phyloP scores from a whole-genome alignment of 1,139 yeast genomes.

The Kurtzmaniella quercitrusa region DNA sequence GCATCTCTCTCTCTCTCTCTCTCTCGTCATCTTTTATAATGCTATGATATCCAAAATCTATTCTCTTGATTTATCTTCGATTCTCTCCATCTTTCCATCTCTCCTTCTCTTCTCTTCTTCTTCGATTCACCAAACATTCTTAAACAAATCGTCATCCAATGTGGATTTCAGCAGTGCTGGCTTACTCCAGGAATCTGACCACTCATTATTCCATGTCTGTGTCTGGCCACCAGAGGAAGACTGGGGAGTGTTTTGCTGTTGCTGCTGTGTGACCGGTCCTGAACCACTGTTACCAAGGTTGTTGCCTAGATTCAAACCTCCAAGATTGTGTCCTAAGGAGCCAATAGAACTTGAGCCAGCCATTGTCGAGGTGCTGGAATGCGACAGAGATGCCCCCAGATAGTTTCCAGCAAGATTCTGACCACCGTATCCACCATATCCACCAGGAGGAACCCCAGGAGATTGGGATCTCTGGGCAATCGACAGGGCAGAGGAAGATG shows the following conservation, averaged over 20 bases:
- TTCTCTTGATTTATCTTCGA: background rate
- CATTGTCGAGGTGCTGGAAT: background rate
- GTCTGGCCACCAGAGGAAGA: conserved; percentile 9
- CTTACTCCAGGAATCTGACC: conserved; percentile 25
- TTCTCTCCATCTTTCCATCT: no score
- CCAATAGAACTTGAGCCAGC: background rate
- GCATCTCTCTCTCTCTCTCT: background rate
- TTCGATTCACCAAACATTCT: conserved; percentile 52
- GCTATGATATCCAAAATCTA: background rate
- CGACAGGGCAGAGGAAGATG: conserved; percentile 41
- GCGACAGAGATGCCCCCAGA: background rate
- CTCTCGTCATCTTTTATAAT: background rate
- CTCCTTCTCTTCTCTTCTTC: no score
- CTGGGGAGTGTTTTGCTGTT: conserved; percentile 1
- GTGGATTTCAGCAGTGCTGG: conserved; percentile 14
- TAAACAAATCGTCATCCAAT: conserved; percentile 44
- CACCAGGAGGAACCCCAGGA: background rate
- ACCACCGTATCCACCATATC: no score
- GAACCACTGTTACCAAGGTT: no score
- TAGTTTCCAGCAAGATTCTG: no score
- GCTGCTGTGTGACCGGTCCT: background rate
- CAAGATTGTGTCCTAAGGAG: conserved; percentile 20
- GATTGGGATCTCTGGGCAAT: conserved; percentile 17
- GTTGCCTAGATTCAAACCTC: conserved; percentile 27
- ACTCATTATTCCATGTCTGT: conserved; percentile 33